Evolutionary conservation across 345 rosid genomes (phyloP).

Genomic region (Stellera chamaejasme): DNA sequence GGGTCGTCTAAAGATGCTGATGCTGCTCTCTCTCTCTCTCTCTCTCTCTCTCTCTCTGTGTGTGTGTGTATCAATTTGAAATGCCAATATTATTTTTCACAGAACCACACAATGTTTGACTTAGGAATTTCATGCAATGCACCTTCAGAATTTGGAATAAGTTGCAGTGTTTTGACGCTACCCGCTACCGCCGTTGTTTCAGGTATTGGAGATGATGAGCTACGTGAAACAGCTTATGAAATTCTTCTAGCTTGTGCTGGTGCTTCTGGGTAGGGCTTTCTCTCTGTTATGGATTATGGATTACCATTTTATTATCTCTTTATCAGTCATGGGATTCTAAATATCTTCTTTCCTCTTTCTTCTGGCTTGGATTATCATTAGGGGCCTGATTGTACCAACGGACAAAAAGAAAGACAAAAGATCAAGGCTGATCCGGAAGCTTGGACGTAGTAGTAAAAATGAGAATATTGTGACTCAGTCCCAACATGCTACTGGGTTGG

Average conservation of each 20-base stretch:
- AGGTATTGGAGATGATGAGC: slow-evolving; percentile 91
- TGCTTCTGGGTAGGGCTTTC: slow-evolving; percentile 67
- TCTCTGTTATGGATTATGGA: slow-evolving; percentile 7
- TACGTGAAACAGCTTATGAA: slow-evolving; percentile 93
- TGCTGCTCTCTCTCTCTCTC: too few relatives aligned
- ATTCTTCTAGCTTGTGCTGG: slow-evolving; percentile 96
- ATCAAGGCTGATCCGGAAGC: slow-evolving; percentile 88
- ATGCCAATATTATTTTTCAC: too few relatives aligned
- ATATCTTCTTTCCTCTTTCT: slow-evolving; percentile 11
- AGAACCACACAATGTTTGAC: too few relatives aligned
- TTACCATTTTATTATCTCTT: neutral
- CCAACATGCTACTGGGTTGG: slow-evolving; percentile 63
- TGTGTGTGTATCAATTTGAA: too few relatives aligned
- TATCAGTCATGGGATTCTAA: slow-evolving; percentile 1
- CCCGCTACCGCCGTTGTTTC: slow-evolving; percentile 6
- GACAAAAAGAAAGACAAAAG: slow-evolving; percentile 82
- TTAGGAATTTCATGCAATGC: too few relatives aligned
- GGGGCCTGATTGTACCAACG: slow-evolving; percentile 91
- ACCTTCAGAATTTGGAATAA: too few relatives aligned
- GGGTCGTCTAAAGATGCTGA: too few relatives aligned
- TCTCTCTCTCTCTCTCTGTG: too few relatives aligned
- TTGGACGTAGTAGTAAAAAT: slow-evolving; percentile 65
- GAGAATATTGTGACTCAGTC: slow-evolving; percentile 51
- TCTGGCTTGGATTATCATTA: slow-evolving; percentile 16
- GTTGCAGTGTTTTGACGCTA: too few relatives aligned